Conservation (phyloP, 2,329 filamentous ascomycete genomes). For the Thielaviopsis musarum region DNA sequence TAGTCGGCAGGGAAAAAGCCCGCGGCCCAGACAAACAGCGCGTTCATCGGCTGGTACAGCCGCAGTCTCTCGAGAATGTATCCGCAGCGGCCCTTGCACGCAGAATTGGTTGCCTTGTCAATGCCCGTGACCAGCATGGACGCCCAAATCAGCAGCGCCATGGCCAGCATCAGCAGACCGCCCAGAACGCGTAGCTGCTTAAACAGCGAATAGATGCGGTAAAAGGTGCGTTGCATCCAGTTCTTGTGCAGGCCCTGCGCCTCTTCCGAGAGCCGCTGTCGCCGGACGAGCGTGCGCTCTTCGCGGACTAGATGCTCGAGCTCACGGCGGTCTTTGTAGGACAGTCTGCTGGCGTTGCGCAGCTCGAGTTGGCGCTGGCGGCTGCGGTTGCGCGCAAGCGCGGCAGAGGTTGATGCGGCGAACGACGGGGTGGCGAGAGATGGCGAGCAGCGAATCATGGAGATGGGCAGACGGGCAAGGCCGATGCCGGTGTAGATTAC, state of each 20-base stretch:
- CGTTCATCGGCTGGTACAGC: slow-evolving; percentile 91
- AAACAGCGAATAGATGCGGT: slow-evolving; percentile 66
- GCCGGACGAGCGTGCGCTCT: slow-evolving; percentile 79
- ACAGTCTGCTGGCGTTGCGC: slow-evolving; percentile 63
- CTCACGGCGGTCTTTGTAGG: slow-evolving; percentile 75
- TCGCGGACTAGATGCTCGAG: slow-evolving; percentile 75
- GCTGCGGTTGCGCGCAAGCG: slow-evolving; percentile 76
- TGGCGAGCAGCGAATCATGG: slow-evolving; percentile 82
- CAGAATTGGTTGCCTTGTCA: slow-evolving; percentile 89
- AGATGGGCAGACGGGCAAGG: slow-evolving; percentile 73
- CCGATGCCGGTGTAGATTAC: slow-evolving; percentile 78
- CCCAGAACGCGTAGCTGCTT: slow-evolving; percentile 78
- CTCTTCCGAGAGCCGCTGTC: slow-evolving; percentile 74
- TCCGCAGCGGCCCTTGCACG: slow-evolving; percentile 79
- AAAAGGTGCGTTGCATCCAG: slow-evolving; percentile 57
- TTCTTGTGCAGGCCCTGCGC: slow-evolving; percentile 33
- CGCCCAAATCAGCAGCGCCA: slow-evolving; percentile 63
- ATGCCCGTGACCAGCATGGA: slow-evolving; percentile 93
- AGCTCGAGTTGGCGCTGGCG: slow-evolving; percentile 82
- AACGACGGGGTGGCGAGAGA: slow-evolving; percentile 69
- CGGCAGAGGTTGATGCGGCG: slow-evolving; percentile 58
- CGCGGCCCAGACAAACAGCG: slow-evolving; percentile 64
- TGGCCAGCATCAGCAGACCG: slow-evolving; percentile 58
- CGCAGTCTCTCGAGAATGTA: slow-evolving; percentile 79
- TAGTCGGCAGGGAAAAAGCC: slow-evolving; percentile 86